These are phyloP conservation scores for Fraxinus angustifolia DNA, from an alignment of 305 asterid genomes.

Conservation along the genomic window DNA sequence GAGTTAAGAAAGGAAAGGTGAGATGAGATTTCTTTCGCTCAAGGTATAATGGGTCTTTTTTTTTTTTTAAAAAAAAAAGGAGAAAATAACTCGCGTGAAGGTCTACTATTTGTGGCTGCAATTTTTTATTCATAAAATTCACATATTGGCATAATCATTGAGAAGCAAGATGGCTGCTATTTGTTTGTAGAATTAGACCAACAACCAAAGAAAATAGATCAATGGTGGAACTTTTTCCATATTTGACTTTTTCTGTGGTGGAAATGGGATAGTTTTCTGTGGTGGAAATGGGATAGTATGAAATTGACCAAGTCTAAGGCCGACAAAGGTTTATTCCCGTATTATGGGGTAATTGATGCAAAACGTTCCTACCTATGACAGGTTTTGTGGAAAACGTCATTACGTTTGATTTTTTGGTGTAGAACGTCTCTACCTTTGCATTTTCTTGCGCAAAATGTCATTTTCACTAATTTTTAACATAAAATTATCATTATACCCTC, in stretches of 20 bases:
- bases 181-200: background rate
- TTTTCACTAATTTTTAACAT: too few species aligned
- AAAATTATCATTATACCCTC: too few species aligned
- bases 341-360: too few species aligned
- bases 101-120: background rate
- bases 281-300: background rate
- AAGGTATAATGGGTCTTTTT: background rate
- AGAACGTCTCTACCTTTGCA: too few species aligned
- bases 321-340: background rate
- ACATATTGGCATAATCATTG: background rate
- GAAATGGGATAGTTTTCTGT: background rate
- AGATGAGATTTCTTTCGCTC: background rate
- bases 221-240: background rate
- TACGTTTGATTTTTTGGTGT: too few species aligned
- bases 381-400: too few species aligned
- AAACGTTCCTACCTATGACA: too few species aligned
- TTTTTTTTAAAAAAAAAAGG: too few species aligned
- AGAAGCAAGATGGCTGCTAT: background rate
- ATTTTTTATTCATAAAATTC: too few species aligned
- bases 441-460: too few species aligned
- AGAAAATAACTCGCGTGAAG: background rate
- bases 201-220: background rate
- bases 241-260: background rate
- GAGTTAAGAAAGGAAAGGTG: background rate
- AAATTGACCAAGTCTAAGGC: background rate